phyloP scores from a whole-genome alignment of 768 basidiomycete genomes.

The Dentipellis sp. region DNA sequence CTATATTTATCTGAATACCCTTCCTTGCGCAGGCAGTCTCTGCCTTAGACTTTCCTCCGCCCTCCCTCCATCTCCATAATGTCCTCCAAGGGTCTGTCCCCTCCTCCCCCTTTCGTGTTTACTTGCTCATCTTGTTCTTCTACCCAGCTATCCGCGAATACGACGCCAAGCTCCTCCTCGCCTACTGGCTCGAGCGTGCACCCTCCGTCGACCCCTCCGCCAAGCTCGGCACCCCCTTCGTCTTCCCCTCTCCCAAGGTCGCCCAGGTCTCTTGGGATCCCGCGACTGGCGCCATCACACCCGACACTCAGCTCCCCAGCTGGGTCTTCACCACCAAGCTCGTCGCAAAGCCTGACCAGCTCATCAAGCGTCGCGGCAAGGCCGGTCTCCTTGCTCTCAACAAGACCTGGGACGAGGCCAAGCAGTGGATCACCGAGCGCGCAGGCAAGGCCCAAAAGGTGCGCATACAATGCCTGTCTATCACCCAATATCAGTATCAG shows the following conservation, averaged over 20 bases:
- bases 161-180: slow-evolving; percentile 95
- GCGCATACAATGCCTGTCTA: slow-evolving; percentile 17
- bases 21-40: neutral
- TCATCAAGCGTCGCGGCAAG: slow-evolving; percentile 99
- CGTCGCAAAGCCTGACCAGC: slow-evolving; percentile 95
- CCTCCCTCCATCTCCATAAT: slow-evolving; percentile 2
- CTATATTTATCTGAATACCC: neutral
- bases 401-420: slow-evolving; percentile 85
- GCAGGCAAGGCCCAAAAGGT: slow-evolving; percentile 93
- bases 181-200: slow-evolving; percentile 94
- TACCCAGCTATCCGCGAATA: slow-evolving; percentile 83
- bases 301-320: slow-evolving; percentile 53
- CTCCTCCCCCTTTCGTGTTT: neutral
- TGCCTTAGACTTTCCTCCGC: neutral
- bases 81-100: slow-evolving; percentile 13
- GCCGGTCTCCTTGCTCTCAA: slow-evolving; percentile 91
- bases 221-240: slow-evolving; percentile 44
- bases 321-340: slow-evolving; percentile 85
- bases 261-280: slow-evolving; percentile 87
- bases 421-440: slow-evolving; percentile 75
- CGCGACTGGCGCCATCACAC: slow-evolving; percentile 48
- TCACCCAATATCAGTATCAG: neutral
- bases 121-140: slow-evolving; percentile 3
- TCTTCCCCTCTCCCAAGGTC: slow-evolving; percentile 61
- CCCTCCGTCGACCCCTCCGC: slow-evolving; percentile 66